Conservation (phyloP, 345 rosid genomes). For the Melastoma malabathricum region DNA sequence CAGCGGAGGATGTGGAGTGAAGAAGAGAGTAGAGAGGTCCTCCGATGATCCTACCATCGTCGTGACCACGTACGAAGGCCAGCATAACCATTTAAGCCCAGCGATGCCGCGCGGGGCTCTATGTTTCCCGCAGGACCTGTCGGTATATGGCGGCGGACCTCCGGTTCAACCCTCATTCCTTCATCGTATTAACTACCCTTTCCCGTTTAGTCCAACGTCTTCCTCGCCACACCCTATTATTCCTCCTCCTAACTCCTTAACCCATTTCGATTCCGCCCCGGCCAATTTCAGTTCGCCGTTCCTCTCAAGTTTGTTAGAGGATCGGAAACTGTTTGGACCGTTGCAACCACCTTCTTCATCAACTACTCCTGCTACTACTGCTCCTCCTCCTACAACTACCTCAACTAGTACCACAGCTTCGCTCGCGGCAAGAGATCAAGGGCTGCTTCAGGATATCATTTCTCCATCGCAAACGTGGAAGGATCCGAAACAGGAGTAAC, state of each 20-base stretch:
- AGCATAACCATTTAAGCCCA: conserved; percentile 69
- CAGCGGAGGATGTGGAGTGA: conserved; percentile 77
- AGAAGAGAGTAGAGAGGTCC: conserved; percentile 97
- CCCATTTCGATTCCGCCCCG: conserved; percentile 16
- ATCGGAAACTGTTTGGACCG: conserved; percentile 5
- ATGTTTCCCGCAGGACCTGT: conserved; percentile 22
- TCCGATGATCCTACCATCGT: conserved; percentile 65
- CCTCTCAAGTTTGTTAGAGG: conserved; percentile 12
- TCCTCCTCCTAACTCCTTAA: not conserved
- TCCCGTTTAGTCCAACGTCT: not conserved
- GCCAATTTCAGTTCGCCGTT: conserved; percentile 11
- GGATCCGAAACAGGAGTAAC: conserved; percentile 23
- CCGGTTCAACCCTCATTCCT: conserved; percentile 29
- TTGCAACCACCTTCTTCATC: conserved; percentile 5
- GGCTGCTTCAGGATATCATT: conserved; percentile 84
- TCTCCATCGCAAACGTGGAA: conserved; percentile 61
- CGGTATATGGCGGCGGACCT: conserved; percentile 10
- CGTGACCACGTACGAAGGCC: conserved; percentile 94
- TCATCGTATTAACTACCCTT: conserved; percentile 20
- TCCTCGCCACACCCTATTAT: not conserved
- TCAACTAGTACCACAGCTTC: conserved; percentile 6
- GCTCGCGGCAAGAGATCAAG: conserved; percentile 36
- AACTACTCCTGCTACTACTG: not conserved
- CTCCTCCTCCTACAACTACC: no score
- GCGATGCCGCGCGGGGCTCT: conserved; percentile 56